Percentiles rank a stretch among this genome's conserved stretches.
Evolutionary conservation across 768 basidiomycete genomes (phyloP).

Genomic region (Termitomyces sp.): DNA sequence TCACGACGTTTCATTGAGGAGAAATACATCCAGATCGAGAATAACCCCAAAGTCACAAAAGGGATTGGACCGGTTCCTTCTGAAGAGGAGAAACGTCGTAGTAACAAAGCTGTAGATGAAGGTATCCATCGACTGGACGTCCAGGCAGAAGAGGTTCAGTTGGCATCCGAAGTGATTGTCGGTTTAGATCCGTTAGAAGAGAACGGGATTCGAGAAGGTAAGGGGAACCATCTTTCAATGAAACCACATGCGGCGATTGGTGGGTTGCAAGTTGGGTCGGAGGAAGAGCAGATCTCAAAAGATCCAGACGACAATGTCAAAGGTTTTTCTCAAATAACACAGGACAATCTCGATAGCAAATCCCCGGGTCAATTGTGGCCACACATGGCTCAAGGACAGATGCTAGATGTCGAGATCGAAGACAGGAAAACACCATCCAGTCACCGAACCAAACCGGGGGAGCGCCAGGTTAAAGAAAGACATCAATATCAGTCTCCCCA

Average conservation of each 20-base stretch:
- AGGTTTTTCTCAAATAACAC: too few relatives aligned
- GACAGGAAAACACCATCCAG: neutral
- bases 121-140: neutral
- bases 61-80: neutral
- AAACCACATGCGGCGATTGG: neutral
- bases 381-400: neutral
- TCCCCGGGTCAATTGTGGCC: too few relatives aligned
- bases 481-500: neutral
- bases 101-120: neutral
- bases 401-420: neutral
- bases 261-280: neutral
- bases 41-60: neutral
- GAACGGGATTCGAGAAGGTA: neutral
- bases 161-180: neutral
- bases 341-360: neutral
- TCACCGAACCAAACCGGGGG: neutral
- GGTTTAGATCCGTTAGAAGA: neutral
- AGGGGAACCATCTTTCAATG: neutral
- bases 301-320: neutral
- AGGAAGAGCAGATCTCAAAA: neutral
- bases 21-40: neutral
- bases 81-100: neutral
- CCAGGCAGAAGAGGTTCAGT: neutral
- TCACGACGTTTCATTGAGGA: neutral
- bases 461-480: neutral